Evolutionary conservation across 129 eudicot species (phyloP), one percentile per base, ranked within the genome.

Genomic region (Artemisia annua): DNA sequence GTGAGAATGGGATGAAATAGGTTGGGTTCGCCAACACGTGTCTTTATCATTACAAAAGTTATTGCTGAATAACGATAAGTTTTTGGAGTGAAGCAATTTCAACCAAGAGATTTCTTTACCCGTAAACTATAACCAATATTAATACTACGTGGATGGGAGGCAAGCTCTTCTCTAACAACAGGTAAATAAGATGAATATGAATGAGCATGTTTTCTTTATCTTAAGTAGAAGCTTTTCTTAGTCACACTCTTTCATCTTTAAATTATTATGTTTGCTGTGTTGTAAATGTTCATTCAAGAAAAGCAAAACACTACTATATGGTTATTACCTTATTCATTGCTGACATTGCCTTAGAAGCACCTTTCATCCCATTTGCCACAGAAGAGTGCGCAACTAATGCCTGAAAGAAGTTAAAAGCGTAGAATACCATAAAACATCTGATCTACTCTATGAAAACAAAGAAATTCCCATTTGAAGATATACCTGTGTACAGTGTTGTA

Each of bases 321-420:
- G 6, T 32, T 16, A 67, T 30, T 39, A 92, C 99, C 97, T 94
- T 90, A 83, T 90, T 94, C 96, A 94, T 94, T 15, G 96, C 99
- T 30, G 97, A 46, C 99, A 94, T 94, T 54, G 99, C 99, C 75
- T 90, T 90, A 48, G 91, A 90, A 53, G 99, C 97, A 83, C 99
- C 97, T 84, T 90, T 90, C 92, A 94, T 86, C 79, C 99, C 99
- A 80, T 70, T 87, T 77, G 99, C 88, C 67, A 94, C 97, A 71
- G 99, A 94, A 62, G 93, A 81, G 74, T 94, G 96, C 15, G 99
- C 99, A 80, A 92, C 86, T 74, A 94, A 83, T 3, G 99, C 97
- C 99, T 94, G 75, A 63, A 50, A 70, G 66, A 68, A 67, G 57
- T 79, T 66, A 60, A 58, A 54, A 64, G 18, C 20, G 70, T 46